Evolutionary conservation across 148 eudicot genomes (phyloP).

Genomic region (Rhododendron molle): DNA sequence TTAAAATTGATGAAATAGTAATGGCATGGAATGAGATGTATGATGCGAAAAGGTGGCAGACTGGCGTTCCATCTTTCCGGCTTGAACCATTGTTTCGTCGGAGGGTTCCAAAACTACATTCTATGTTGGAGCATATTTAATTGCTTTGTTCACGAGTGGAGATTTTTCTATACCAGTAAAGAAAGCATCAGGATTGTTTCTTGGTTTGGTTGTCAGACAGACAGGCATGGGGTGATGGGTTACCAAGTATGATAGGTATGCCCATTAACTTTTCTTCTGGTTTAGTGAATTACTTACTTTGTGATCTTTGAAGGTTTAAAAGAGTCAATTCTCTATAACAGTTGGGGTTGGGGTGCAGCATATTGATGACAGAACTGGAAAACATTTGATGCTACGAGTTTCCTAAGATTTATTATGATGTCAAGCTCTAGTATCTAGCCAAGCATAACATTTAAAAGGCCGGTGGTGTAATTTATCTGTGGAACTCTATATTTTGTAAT

Average conservation of each 20-base stretch:
- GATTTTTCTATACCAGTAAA: slow-evolving; percentile 16
- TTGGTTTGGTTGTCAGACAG: slow-evolving; percentile 19
- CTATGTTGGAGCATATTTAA: slow-evolving; percentile 65
- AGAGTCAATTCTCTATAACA: neutral
- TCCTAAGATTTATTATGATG: neutral
- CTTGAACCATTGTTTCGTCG: slow-evolving; percentile 75
- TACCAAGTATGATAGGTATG: slow-evolving; percentile 33
- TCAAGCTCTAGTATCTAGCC: neutral
- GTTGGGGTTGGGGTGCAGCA: neutral
- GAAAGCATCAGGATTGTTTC: slow-evolving; percentile 20
- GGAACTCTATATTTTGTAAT: neutral
- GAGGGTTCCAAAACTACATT: slow-evolving; percentile 68
- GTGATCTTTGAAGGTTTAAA: too few relatives aligned
- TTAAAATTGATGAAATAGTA: slow-evolving; percentile 87
- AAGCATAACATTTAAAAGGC: neutral
- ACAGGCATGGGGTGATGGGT: slow-evolving; percentile 22
- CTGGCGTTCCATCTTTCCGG: slow-evolving; percentile 70
- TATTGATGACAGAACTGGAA: neutral
- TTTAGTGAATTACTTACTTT: neutral
- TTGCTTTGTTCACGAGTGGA: neutral
- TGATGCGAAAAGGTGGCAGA: slow-evolving; percentile 88
- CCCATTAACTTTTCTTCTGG: neutral
- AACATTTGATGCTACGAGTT: neutral
- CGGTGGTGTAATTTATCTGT: neutral
- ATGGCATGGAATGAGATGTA: slow-evolving; percentile 98